These are phyloP conservation scores for Phytopythium oedochilum DNA, from an alignment of 352 stramenopile species.

Conservation along the genomic window DNA sequence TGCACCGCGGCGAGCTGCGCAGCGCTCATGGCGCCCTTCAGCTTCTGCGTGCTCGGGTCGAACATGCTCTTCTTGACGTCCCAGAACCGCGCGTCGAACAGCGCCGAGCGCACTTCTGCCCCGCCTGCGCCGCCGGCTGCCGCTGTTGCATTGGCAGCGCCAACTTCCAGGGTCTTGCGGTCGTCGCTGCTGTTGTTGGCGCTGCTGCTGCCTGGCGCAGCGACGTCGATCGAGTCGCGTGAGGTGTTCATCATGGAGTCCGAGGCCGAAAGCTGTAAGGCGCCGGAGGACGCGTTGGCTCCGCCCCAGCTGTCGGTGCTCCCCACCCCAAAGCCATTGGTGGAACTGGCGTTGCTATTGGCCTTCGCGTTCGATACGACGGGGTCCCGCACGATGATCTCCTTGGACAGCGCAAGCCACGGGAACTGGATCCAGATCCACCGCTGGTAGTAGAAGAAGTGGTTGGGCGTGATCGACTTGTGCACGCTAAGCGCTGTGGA, in stretches of 20 bases:
- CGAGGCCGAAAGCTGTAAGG: neutral
- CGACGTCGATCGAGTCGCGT: conserved; percentile 1
- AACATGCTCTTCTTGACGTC: conserved; percentile 70
- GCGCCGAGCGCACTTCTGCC: conserved; percentile 14
- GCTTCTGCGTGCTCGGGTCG: conserved; percentile 26
- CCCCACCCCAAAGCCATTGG: neutral
- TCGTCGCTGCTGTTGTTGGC: neutral
- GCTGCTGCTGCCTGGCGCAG: neutral
- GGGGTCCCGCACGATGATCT: conserved; percentile 55
- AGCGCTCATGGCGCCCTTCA: conserved; percentile 34
- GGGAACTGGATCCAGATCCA: conserved; percentile 94
- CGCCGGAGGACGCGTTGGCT: neutral
- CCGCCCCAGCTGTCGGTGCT: neutral
- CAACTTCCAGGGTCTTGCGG: neutral
- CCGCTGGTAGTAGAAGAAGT: conserved; percentile 88
- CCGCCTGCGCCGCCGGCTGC: neutral
- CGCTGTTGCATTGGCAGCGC: neutral
- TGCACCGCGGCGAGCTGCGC: conserved; percentile 42
- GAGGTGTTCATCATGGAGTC: conserved; percentile 1
- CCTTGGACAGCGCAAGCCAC: conserved; percentile 83
- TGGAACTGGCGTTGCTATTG: conserved; percentile 1
- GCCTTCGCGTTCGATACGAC: conserved; percentile 28
- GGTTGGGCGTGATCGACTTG: conserved; percentile 44
- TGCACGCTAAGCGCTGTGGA: conserved; percentile 18
- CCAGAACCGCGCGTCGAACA: conserved; percentile 61